Evolutionary conservation across 768 basidiomycete genomes (phyloP).

Genomic region (Lactarius psammicola): DNA sequence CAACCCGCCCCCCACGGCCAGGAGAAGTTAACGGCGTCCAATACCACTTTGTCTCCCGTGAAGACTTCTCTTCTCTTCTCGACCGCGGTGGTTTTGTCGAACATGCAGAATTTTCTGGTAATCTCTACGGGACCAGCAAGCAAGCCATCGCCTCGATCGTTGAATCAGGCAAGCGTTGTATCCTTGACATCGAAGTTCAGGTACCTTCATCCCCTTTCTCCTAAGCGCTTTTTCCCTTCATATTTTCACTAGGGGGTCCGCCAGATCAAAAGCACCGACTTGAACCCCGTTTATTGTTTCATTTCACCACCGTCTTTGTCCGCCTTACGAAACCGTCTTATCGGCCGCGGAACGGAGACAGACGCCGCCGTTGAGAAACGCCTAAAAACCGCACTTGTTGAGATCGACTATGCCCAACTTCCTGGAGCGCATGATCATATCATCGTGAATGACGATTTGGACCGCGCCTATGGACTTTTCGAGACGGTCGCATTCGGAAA

Average conservation of each 20-base stretch:
- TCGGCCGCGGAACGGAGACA: slow-evolving; percentile 80
- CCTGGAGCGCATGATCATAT: slow-evolving; percentile 74
- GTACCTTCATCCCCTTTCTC: slow-evolving; percentile 40
- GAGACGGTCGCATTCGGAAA: slow-evolving; percentile 75
- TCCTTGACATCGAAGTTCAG: slow-evolving; percentile 96
- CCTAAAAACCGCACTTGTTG: slow-evolving; percentile 71
- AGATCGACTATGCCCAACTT: slow-evolving; percentile 82
- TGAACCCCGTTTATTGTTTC: slow-evolving; percentile 89
- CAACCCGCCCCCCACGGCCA: slow-evolving; percentile 79
- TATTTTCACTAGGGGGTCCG: slow-evolving; percentile 69
- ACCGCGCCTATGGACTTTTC: slow-evolving; percentile 77
- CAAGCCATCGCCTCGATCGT: slow-evolving; percentile 70
- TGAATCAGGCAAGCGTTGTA: slow-evolving; percentile 71
- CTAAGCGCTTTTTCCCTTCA: slow-evolving; percentile 11
- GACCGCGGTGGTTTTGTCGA: slow-evolving; percentile 82
- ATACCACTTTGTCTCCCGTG: slow-evolving; percentile 79
- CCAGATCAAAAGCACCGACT: slow-evolving; percentile 78
- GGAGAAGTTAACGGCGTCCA: slow-evolving; percentile 81
- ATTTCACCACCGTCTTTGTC: slow-evolving; percentile 82
- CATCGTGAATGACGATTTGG: slow-evolving; percentile 88
- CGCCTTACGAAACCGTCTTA: slow-evolving; percentile 67
- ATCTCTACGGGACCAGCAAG: slow-evolving; percentile 90
- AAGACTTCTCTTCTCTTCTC: slow-evolving; percentile 72
- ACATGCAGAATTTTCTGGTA: slow-evolving; percentile 89
- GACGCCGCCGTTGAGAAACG: slow-evolving; percentile 70